Conservation (phyloP, 108 stramenopile genomes). For the Nitzschia palea region DNA sequence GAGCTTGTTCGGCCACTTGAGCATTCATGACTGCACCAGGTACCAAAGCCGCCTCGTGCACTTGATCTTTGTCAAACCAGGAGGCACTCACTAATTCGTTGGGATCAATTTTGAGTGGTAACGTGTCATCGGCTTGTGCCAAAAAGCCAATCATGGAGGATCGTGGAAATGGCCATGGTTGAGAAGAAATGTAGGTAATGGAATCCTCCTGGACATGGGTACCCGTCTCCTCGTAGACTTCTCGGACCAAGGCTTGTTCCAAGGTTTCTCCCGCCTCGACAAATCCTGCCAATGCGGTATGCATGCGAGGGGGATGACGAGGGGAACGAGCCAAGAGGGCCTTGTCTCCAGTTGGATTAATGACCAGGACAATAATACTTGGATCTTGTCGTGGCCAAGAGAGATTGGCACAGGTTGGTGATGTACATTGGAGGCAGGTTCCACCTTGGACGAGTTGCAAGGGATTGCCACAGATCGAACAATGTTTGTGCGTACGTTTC, state of each 20-base stretch:
- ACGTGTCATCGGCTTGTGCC: slow-evolving; percentile 52
- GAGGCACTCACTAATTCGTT: slow-evolving; percentile 67
- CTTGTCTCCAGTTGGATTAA: slow-evolving; percentile 42
- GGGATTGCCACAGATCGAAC: slow-evolving; percentile 58
- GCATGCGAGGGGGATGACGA: slow-evolving; percentile 65
- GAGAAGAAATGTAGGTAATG: slow-evolving; percentile 62
- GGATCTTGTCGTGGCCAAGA: slow-evolving; percentile 86
- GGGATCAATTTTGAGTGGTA: slow-evolving; percentile 52
- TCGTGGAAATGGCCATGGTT: slow-evolving; percentile 89
- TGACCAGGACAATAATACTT: slow-evolving; percentile 70
- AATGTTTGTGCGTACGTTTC: slow-evolving; percentile 52
- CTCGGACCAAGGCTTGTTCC: slow-evolving; percentile 70
- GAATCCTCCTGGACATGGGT: slow-evolving; percentile 44
- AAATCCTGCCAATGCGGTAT: slow-evolving; percentile 82
- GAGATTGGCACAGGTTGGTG: slow-evolving; percentile 25
- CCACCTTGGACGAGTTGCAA: slow-evolving; percentile 53
- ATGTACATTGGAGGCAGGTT: slow-evolving; percentile 52
- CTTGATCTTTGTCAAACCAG: slow-evolving; percentile 68
- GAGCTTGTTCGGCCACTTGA: slow-evolving; percentile 50
- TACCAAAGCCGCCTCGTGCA: slow-evolving; percentile 46
- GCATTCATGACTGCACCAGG: slow-evolving; percentile 61
- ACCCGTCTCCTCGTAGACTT: slow-evolving; percentile 79
- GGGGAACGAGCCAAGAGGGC: slow-evolving; percentile 68
- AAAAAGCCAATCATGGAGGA: slow-evolving; percentile 74
- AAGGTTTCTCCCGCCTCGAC: slow-evolving; percentile 88